Percentiles rank a stretch among this genome's conserved stretches.
phyloP scores from a whole-genome alignment of 108 stramenopile species.

The Discostella stelligeroides region DNA sequence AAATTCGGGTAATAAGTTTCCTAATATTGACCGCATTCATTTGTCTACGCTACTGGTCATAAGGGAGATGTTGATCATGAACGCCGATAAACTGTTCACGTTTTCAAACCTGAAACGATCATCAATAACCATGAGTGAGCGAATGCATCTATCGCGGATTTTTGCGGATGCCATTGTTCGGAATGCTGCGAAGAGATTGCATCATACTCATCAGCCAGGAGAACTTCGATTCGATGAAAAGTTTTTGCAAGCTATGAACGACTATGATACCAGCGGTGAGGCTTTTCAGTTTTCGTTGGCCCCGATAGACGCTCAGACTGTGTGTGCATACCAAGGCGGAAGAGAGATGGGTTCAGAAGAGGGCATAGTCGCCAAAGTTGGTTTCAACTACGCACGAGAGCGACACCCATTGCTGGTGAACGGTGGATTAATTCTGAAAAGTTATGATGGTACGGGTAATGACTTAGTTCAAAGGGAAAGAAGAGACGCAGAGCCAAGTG shows the following conservation, averaged over 20 bases:
- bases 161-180: slow-evolving; percentile 15
- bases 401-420: not conserved
- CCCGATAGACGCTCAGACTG: not conserved
- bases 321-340: slow-evolving; percentile 4
- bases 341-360: not conserved
- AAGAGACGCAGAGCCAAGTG: too few species aligned
- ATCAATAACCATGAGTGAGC: slow-evolving; percentile 1
- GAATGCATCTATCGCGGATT: not conserved
- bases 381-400: slow-evolving; percentile 9
- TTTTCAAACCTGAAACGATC: slow-evolving; percentile 3
- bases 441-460: too few species aligned
- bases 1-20: slow-evolving; percentile 4
- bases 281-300: slow-evolving; percentile 13
- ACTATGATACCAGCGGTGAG: slow-evolving; percentile 2
- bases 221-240: not conserved
- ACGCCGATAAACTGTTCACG: slow-evolving; percentile 11
- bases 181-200: slow-evolving; percentile 13
- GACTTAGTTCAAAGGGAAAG: too few species aligned
- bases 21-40: slow-evolving; percentile 11
- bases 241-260: slow-evolving; percentile 1
- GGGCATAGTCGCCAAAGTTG: not conserved
- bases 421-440: too few species aligned
- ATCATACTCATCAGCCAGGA: not conserved
- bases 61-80: slow-evolving; percentile 26
- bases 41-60: slow-evolving; percentile 18